Percentiles rank a stretch among this genome's conserved stretches.
Evolutionary conservation across 805 yeast species (phyloP).

Genomic region (Schwanniomyces occidentalis): DNA sequence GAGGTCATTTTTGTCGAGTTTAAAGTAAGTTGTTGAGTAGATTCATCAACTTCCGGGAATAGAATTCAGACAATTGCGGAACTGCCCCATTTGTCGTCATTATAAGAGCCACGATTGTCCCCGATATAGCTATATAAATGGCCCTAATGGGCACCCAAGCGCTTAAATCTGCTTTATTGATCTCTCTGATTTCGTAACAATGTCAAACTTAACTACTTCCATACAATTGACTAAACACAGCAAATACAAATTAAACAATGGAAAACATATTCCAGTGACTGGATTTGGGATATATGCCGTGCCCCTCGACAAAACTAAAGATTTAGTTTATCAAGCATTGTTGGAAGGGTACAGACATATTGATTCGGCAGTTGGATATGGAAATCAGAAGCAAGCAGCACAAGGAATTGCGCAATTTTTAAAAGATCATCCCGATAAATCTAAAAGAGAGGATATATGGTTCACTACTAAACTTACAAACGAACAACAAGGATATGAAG

Average conservation of each 20-base stretch:
- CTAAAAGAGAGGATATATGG: slow-evolving; percentile 33
- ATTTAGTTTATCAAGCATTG: slow-evolving; percentile 57
- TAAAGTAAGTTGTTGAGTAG: too few relatives aligned
- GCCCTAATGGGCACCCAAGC: too few relatives aligned
- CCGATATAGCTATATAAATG: too few relatives aligned
- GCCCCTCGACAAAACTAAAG: slow-evolving; percentile 36
- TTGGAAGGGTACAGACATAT: slow-evolving; percentile 70
- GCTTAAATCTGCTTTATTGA: too few relatives aligned
- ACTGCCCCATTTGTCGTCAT: too few relatives aligned
- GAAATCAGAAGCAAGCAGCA: slow-evolving; percentile 62
- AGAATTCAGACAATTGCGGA: too few relatives aligned
- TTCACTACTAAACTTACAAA: slow-evolving; percentile 36
- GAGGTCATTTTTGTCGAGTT: too few relatives aligned
- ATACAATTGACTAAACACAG: slow-evolving; percentile 35
- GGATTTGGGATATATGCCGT: slow-evolving; percentile 58
- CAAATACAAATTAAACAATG: slow-evolving; percentile 52
- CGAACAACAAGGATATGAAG: slow-evolving; percentile 36
- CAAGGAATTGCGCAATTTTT: slow-evolving; percentile 58
- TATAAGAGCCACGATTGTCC: too few relatives aligned
- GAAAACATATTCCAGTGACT: slow-evolving; percentile 53
- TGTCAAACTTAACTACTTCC: too few relatives aligned
- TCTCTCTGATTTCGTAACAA: too few relatives aligned
- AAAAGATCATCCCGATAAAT: slow-evolving; percentile 36
- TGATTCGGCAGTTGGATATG: slow-evolving; percentile 70
- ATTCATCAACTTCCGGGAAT: too few relatives aligned